These are phyloP conservation scores for Boletellus emodensis DNA, from an alignment of 768 basidiomycete genomes.

Conservation along the genomic window DNA sequence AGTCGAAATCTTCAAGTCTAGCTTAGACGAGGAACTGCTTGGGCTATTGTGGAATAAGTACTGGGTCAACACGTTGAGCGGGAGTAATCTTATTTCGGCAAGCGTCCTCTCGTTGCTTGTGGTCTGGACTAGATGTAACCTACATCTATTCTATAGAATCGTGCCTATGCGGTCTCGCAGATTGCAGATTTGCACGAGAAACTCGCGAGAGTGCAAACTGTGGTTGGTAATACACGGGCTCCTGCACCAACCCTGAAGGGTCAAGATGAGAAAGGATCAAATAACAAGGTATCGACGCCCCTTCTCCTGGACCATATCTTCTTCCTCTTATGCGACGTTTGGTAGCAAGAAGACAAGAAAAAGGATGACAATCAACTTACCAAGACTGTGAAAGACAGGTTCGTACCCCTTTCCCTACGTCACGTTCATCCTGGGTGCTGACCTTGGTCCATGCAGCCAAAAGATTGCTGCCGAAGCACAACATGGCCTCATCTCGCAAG, in stretches of 20 bases:
- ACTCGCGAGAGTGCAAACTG: slow-evolving; percentile 63
- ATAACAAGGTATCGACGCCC: slow-evolving; percentile 37
- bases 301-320: background rate
- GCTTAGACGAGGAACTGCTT: slow-evolving; percentile 80
- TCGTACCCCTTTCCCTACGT: slow-evolving; percentile 12
- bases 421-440: background rate
- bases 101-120: slow-evolving; percentile 16
- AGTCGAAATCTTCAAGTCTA: slow-evolving; percentile 92
- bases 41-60: slow-evolving; percentile 98
- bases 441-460: slow-evolving; percentile 44
- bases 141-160: slow-evolving; percentile 56
- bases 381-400: slow-evolving; percentile 93
- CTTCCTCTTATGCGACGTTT: background rate
- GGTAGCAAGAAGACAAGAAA: slow-evolving; percentile 62
- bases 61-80: slow-evolving; percentile 96
- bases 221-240: slow-evolving; percentile 57
- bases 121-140: background rate
- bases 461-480: slow-evolving; percentile 90
- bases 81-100: slow-evolving; percentile 90
- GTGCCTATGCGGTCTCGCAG: slow-evolving; percentile 90
- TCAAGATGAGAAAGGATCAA: slow-evolving; percentile 39
- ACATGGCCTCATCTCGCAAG: slow-evolving; percentile 89
- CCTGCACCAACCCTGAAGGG: slow-evolving; percentile 50
- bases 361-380: slow-evolving; percentile 84
- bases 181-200: slow-evolving; percentile 89